These are phyloP conservation scores for Lophium mytilinum DNA, from an alignment of 495 filamentous ascomycete species.

Conservation along the genomic window DNA sequence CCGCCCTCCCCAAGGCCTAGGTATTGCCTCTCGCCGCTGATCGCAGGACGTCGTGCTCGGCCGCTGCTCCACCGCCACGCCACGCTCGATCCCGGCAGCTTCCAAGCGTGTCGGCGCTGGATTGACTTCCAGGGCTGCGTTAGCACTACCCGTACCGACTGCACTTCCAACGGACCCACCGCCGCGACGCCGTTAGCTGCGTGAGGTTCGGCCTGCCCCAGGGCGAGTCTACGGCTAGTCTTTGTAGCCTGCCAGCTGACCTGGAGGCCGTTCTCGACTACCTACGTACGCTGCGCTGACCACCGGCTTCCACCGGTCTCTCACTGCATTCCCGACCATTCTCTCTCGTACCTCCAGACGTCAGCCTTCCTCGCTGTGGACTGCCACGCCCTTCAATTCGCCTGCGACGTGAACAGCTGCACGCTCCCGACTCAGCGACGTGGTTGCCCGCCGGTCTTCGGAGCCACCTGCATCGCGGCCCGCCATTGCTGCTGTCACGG, in stretches of 20 bases:
- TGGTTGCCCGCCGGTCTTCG: constrained; percentile 18
- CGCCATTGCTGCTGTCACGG: neutral
- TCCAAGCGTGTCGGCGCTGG: too few species aligned
- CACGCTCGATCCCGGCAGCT: too few species aligned
- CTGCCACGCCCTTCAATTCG: too few species aligned
- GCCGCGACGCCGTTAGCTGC: neutral
- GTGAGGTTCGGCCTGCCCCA: too few species aligned
- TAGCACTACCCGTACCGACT: too few species aligned
- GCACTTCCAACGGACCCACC: too few species aligned
- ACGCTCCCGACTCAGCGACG: neutral
- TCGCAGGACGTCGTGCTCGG: neutral
- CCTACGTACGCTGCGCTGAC: neutral
- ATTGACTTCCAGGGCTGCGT: too few species aligned
- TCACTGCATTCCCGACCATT: neutral
- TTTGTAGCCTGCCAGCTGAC: neutral
- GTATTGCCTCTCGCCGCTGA: neutral
- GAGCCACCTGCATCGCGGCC: constrained; percentile 9
- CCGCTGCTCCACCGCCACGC: too few species aligned
- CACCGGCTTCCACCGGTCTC: neutral
- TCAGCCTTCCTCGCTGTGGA: too few species aligned
- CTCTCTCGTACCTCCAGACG: neutral
- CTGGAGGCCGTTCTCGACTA: neutral
- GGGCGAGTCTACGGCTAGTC: neutral
- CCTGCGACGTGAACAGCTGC: too few species aligned
- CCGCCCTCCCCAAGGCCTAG: too few species aligned